Base-by-base conservation (phyloP, 257 asterid genomes). In the Nicotiana benthamiana region DNA sequence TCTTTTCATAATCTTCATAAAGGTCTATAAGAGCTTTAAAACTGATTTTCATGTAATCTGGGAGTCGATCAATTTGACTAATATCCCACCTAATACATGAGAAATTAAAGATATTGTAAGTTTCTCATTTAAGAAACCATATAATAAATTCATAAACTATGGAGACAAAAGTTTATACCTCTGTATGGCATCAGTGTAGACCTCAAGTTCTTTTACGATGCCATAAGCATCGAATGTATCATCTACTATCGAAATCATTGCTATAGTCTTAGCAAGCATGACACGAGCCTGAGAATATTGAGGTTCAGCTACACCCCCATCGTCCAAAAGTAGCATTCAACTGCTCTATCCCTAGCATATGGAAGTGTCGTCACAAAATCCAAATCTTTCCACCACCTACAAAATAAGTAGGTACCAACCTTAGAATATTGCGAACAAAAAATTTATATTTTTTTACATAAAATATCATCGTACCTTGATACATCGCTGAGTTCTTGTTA, bases 221-320 rank as follows among this genome's bases (percentile, higher is more conserved):
- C 65, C 88, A 77, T 82, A 85, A 9, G 86, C 63, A 66, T 85
- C 86, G 27, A 74, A 85, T 15, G 85, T 85, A 22, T 85, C 87
- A 43, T 85, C 85, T 0, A 81, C 34, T 1, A 86, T 0, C 0
- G 88, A 67, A 12, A 56, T n/a, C 59, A 82, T 1, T 6, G 34
- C 70, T 13, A 70, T 15, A 15, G 36, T 28, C 67, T 86, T 86
- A 3, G 84, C 13, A 4, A 79, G 27, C 72, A 81, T 56, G 60
- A 79, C 64, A 36, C 87, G 82, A 16, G 75, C 66, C 15, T 5
- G 57, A 15, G 86, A 79, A 11, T 75, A 82, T 0, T 56, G 79
- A 5, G 87, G 87, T 51, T 82, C 81, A 30, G 34, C 79, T 77
- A 82, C 12, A 40, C 52, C 0, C 84, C 84, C 22, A 82, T 9